Evolutionary conservation across 768 basidiomycete species (phyloP).

Genomic region (Terana coerulea): DNA sequence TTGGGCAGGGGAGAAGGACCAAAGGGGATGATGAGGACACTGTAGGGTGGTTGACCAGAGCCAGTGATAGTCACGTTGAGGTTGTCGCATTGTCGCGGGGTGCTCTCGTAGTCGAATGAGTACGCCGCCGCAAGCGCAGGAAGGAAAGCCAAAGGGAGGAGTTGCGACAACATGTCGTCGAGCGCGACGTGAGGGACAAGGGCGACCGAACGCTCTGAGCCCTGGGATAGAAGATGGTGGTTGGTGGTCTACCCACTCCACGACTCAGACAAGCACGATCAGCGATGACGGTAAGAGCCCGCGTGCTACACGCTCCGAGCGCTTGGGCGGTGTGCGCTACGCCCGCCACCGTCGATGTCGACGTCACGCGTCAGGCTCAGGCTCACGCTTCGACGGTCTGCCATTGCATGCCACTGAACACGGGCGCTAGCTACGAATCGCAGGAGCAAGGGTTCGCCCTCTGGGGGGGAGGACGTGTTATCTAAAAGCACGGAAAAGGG

Average conservation of each 20-base stretch:
- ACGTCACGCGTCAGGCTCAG: too few species aligned
- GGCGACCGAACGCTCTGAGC: too few species aligned
- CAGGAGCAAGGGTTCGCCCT: too few species aligned
- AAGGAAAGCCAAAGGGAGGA: conserved; percentile 17
- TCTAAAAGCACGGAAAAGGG: too few species aligned
- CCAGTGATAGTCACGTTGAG: conserved; percentile 59
- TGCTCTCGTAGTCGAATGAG: conserved; percentile 38
- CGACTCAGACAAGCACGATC: background rate
- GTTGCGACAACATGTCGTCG: conserved; percentile 7
- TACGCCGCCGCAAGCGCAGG: conserved; percentile 33
- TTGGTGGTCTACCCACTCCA: too few species aligned
- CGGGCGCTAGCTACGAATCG: too few species aligned
- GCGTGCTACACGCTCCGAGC: background rate
- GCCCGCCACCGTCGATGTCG: too few species aligned
- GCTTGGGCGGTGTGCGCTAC: too few species aligned
- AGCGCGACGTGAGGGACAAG: background rate
- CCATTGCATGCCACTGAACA: too few species aligned
- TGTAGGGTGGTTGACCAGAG: conserved; percentile 64
- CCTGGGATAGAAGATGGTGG: too few species aligned
- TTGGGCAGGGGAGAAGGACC: conserved; percentile 60
- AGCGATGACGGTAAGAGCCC: conserved; percentile 5
- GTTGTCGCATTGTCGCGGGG: conserved; percentile 65
- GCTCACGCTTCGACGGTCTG: too few species aligned
- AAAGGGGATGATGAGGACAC: conserved; percentile 61
- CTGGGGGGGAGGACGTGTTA: too few species aligned